Evolutionary conservation across 2,329 filamentous ascomycete species (phyloP).

Genomic region (Fusarium metavorans): DNA sequence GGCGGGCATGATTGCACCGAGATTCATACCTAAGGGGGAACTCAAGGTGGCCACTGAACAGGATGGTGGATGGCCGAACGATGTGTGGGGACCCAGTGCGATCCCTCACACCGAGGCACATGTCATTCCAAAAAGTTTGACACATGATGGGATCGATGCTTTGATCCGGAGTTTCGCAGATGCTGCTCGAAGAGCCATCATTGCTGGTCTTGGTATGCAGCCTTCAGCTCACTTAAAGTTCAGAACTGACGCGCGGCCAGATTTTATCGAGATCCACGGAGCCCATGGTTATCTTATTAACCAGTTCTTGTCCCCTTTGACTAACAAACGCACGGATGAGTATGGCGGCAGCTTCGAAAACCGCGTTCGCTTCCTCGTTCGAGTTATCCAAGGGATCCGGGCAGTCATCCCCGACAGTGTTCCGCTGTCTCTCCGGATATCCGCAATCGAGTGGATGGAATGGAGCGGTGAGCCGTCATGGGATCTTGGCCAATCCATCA

Average conservation of each 20-base stretch:
- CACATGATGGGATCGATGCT: neutral
- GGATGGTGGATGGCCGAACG: neutral
- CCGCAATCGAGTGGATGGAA: slow-evolving; percentile 49
- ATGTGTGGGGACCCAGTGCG: neutral
- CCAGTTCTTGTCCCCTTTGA: slow-evolving; percentile 68
- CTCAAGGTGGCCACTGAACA: neutral
- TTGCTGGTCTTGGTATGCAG: neutral
- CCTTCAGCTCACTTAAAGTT: neutral
- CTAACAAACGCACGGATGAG: slow-evolving; percentile 65
- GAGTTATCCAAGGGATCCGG: neutral
- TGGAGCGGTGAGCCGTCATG: slow-evolving; percentile 62
- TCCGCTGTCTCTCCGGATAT: neutral
- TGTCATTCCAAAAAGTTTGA: neutral
- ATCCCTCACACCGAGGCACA: neutral
- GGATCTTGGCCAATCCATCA: slow-evolving; percentile 69
- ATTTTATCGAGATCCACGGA: slow-evolving; percentile 37
- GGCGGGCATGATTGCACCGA: slow-evolving; percentile 53
- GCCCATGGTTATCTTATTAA: slow-evolving; percentile 75
- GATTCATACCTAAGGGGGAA: neutral
- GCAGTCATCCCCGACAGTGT: neutral
- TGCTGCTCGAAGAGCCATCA: neutral
- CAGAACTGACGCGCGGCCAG: neutral
- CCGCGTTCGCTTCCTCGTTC: slow-evolving; percentile 65
- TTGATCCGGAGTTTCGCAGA: neutral
- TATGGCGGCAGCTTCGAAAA: slow-evolving; percentile 75